These are phyloP conservation scores for Ogataea angusta DNA, from an alignment of 805 yeast genomes.

Conservation along the genomic window DNA sequence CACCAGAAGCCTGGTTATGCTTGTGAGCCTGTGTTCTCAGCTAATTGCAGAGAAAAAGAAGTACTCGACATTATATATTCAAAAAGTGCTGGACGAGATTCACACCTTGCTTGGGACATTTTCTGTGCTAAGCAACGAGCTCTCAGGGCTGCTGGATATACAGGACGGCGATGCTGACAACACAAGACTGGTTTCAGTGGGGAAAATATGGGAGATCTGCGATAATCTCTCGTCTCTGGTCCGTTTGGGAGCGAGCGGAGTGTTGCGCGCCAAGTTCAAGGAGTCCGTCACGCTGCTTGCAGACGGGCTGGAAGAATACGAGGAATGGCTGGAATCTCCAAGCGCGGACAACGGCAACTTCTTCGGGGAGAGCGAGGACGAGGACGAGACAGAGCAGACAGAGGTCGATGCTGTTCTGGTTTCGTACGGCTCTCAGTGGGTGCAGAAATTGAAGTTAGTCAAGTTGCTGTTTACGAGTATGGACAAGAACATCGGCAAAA, in stretches of 20 bases:
- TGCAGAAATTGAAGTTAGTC: slow-evolving; percentile 50
- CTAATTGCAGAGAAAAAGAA: slow-evolving; percentile 36
- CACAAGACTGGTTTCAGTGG: slow-evolving; percentile 54
- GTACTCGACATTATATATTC: slow-evolving; percentile 30
- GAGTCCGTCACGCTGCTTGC: slow-evolving; percentile 45
- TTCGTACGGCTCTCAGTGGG: slow-evolving; percentile 46
- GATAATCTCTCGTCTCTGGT: slow-evolving; percentile 43
- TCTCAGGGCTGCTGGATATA: slow-evolving; percentile 13
- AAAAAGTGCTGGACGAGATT: slow-evolving; percentile 30
- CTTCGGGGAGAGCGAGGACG: slow-evolving; percentile 32
- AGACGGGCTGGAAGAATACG: slow-evolving; percentile 66
- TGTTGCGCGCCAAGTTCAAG: slow-evolving; percentile 46
- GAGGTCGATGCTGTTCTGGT: slow-evolving; percentile 21
- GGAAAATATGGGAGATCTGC: slow-evolving; percentile 70
- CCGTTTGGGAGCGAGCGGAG: slow-evolving; percentile 50
- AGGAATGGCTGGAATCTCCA: slow-evolving; percentile 68
- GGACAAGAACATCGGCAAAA: slow-evolving; percentile 51
- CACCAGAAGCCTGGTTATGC: slow-evolving; percentile 41
- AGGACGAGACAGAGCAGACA: slow-evolving; percentile 26
- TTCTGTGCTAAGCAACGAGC: slow-evolving; percentile 19
- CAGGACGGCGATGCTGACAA: slow-evolving; percentile 18
- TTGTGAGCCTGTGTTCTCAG: slow-evolving; percentile 44
- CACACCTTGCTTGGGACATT: slow-evolving; percentile 16
- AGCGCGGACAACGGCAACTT: slow-evolving; percentile 48
- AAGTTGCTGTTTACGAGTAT: slow-evolving; percentile 58